Evolutionary conservation across 2,329 filamentous ascomycete species (phyloP).

Genomic region (Aureobasidium sp.): DNA sequence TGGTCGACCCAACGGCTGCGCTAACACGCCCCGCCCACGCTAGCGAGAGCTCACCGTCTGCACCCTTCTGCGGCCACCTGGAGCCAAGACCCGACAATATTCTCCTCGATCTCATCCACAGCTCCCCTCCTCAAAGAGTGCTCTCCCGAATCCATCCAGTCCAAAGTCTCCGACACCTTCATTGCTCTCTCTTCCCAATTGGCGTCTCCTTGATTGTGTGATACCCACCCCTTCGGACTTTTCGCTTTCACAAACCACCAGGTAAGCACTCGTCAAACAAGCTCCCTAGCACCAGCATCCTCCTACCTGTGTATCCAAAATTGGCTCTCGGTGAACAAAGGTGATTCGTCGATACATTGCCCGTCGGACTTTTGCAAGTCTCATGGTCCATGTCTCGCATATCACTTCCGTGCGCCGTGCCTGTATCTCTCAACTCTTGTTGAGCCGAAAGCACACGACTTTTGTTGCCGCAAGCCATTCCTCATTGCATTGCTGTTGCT

Average conservation of each 20-base stretch:
- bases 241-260: not conserved
- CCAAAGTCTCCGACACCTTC: slow-evolving; percentile 6
- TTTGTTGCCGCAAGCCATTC: slow-evolving; percentile 10
- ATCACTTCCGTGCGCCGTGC: slow-evolving; percentile 11
- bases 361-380: slow-evolving; percentile 15
- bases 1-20: slow-evolving; percentile 11
- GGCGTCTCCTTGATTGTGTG: slow-evolving; percentile 15
- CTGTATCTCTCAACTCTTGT: slow-evolving; percentile 15
- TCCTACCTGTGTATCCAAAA: slow-evolving; percentile 8
- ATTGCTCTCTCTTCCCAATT: slow-evolving; percentile 2
- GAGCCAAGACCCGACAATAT: slow-evolving; percentile 16
- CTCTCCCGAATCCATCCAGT: slow-evolving; percentile 10
- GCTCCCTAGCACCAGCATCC: not conserved
- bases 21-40: slow-evolving; percentile 12
- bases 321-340: slow-evolving; percentile 6
- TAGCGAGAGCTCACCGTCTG: slow-evolving; percentile 14
- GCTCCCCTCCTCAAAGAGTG: slow-evolving; percentile 10
- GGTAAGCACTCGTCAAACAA: slow-evolving; percentile 13
- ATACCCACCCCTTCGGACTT: slow-evolving; percentile 13
- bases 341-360: slow-evolving; percentile 11
- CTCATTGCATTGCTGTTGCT: slow-evolving; percentile 7
- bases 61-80: slow-evolving; percentile 7
- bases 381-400: slow-evolving; percentile 5
- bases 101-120: slow-evolving; percentile 14
- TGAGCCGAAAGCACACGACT: slow-evolving; percentile 12